Conservation (phyloP, 2,329 filamentous ascomycete species). For the Orbilia blumenaviensis region DNA sequence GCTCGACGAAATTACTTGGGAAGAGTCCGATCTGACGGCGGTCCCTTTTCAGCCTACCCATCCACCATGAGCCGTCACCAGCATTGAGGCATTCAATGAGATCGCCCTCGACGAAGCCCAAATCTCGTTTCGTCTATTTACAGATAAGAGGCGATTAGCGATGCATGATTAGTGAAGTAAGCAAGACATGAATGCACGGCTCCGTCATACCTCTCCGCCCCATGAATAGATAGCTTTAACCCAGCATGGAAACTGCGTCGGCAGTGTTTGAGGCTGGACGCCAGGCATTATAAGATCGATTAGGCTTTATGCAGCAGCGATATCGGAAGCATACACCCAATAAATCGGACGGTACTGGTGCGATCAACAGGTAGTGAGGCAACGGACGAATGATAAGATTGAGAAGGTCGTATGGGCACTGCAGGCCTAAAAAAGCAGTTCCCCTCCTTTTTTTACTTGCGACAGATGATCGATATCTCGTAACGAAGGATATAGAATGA, state of each 20-base stretch:
- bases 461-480: neutral
- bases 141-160: constrained; percentile 25
- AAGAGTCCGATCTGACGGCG: constrained; percentile 90
- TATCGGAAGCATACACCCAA: constrained; percentile 23
- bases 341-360: neutral
- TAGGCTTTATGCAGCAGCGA: constrained; percentile 24
- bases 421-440: too few species aligned
- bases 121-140: constrained; percentile 80
- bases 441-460: too few species aligned
- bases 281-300: constrained; percentile 34
- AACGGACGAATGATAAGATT: neutral
- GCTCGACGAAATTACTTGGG: constrained; percentile 95
- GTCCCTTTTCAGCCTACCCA: constrained; percentile 87
- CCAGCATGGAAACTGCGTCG: constrained; percentile 76
- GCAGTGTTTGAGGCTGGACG: constrained; percentile 51
- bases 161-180: constrained; percentile 21
- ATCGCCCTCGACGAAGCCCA: constrained; percentile 97
- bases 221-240: constrained; percentile 90
- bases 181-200: constrained; percentile 21
- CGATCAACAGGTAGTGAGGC: neutral
- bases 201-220: constrained; percentile 75
- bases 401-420: neutral
- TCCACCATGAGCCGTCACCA: constrained; percentile 98
- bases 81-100: constrained; percentile 98
- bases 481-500: neutral